A percentile compares a stretch with the other conserved stretches of the same genome.
Conservation (phyloP, 257 asterid species). For the Schizonepeta tenuifolia region DNA sequence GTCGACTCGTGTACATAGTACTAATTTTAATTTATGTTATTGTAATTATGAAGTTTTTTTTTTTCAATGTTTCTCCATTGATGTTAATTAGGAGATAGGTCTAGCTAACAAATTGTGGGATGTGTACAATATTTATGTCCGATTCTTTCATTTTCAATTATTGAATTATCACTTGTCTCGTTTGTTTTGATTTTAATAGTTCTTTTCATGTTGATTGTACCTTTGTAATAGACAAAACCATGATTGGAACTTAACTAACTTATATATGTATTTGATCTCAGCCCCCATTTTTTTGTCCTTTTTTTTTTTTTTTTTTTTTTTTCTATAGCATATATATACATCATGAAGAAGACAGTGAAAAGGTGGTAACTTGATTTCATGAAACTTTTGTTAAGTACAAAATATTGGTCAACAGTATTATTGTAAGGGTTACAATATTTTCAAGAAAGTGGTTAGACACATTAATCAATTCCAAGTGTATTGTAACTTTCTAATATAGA, state of each 20-base stretch:
- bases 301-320: not conserved
- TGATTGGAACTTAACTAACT: not conserved
- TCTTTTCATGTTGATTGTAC: constrained; percentile 12
- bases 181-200: not conserved
- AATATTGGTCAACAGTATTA: constrained; percentile 28
- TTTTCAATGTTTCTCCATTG: not conserved
- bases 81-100: constrained; percentile 12
- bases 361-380: not conserved
- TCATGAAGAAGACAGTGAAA: not conserved
- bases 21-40: constrained; percentile 5
- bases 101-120: constrained; percentile 35
- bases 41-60: not conserved
- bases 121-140: constrained; percentile 19
- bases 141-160: constrained; percentile 26
- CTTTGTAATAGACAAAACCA: not conserved
- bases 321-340: not conserved
- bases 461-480: not conserved
- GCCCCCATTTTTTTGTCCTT: not conserved
- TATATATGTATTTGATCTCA: not conserved
- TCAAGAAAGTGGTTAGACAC: constrained; percentile 31
- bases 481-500: not conserved
- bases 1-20: constrained; percentile 31
- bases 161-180: constrained; percentile 11
- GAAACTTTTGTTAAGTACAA: constrained; percentile 1
- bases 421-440: not conserved